A percentile compares a stretch with the other conserved stretches of the same genome.
These are phyloP conservation scores for Sungouiozyma intestinalis DNA, from an alignment of 805 yeast genomes.

Conservation along the genomic window DNA sequence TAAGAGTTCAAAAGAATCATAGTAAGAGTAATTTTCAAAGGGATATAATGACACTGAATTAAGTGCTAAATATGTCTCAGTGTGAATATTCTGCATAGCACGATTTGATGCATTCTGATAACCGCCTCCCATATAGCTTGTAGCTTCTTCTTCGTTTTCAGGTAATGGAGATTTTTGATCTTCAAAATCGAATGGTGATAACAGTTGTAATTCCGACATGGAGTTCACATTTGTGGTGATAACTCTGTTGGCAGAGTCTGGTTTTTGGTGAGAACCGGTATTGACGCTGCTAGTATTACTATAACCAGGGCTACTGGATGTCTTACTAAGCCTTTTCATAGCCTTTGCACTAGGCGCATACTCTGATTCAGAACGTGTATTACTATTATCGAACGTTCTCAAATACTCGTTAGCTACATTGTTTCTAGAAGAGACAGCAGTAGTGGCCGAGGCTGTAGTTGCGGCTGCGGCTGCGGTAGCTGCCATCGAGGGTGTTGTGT, in stretches of 20 bases:
- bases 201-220: not conserved
- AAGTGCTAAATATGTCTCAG: not conserved
- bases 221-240: conserved; percentile 1
- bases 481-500: not conserved
- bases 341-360: too few relatives aligned
- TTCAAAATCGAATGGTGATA: not conserved
- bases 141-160: not conserved
- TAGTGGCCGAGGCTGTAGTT: not conserved
- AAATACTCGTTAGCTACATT: too few relatives aligned
- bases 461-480: not conserved
- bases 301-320: not conserved
- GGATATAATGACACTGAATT: not conserved
- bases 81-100: not conserved
- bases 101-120: not conserved
- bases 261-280: not conserved
- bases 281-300: not conserved
- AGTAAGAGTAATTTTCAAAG: not conserved
- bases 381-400: too few relatives aligned
- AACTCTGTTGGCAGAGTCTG: not conserved
- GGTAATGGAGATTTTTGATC: not conserved
- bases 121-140: not conserved
- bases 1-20: conserved; percentile 7
- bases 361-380: too few relatives aligned
- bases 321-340: too few relatives aligned
- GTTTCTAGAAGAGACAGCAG: too few relatives aligned